Evolutionary conservation across 768 basidiomycete genomes (phyloP).

Genomic region (Strobilomyces dryophilus): DNA sequence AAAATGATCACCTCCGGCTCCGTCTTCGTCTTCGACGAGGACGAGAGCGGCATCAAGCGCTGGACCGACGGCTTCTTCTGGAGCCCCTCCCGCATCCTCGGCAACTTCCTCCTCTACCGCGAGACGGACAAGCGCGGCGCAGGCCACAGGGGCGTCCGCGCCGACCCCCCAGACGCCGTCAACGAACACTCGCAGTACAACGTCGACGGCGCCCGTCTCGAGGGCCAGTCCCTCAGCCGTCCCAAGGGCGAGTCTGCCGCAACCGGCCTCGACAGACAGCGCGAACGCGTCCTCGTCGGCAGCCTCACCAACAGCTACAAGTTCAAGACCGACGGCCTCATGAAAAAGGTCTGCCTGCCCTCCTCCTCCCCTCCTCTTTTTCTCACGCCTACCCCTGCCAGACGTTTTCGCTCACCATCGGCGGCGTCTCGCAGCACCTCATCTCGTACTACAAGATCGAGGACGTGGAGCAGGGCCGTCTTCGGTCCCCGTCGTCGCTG

Average conservation of each 20-base stretch:
- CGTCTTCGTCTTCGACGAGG: constrained; percentile 97
- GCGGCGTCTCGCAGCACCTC: constrained; percentile 83
- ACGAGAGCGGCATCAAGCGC: constrained; percentile 94
- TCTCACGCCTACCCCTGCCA: constrained; percentile 35
- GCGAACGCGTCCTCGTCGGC: constrained; percentile 81
- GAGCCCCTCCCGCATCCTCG: constrained; percentile 89
- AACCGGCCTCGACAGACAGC: constrained; percentile 57
- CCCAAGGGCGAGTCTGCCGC: constrained; percentile 52
- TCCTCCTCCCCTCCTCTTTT: constrained; percentile 12
- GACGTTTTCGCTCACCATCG: constrained; percentile 90
- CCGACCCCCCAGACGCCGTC: constrained; percentile 36
- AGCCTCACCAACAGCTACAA: constrained; percentile 91
- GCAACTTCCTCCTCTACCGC: constrained; percentile 93
- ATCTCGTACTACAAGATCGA: constrained; percentile 94
- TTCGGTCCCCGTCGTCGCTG: constrained; percentile 82
- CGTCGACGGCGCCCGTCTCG: constrained; percentile 28
- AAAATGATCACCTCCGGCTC: constrained; percentile 91
- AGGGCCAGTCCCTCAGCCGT: constrained; percentile 53
- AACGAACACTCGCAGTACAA: constrained; percentile 38
- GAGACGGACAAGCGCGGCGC: constrained; percentile 84
- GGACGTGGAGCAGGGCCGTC: constrained; percentile 84
- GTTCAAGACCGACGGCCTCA: constrained; percentile 89
- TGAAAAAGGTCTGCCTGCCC: constrained; percentile 81
- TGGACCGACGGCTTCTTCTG: constrained; percentile 99
- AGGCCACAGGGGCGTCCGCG: constrained; percentile 52